Evolutionary conservation across 2,329 filamentous ascomycete genomes (phyloP), one percentile per base, ranked within the genome.

Genomic region (Aspergillus uvarum): DNA sequence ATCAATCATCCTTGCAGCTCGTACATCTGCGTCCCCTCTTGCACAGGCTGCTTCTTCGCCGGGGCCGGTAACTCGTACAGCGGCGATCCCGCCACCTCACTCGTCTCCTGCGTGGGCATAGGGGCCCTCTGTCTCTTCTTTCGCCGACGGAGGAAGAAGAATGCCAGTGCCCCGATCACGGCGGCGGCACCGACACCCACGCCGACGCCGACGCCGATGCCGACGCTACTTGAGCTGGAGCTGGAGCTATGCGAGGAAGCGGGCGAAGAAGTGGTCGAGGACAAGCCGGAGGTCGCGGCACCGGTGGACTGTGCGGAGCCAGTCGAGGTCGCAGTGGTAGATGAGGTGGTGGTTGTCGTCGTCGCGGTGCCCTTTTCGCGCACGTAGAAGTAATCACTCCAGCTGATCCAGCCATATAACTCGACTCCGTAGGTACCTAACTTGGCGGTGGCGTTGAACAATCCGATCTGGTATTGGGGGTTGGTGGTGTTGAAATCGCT

Each of bases 401-500:
- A 58, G 16, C 22, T 29, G 14, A 32, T 35, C 56, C 56, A 58
- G 6, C 56, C 56, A 12, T 42, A 58, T 14, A 58, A n/a, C 7
- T 35, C 38, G 51, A 19, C 38, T 10, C 55, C 54, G 26, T 53
- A 51, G 7, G 54, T 57, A n/a, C 59, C 55, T 8, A 52, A 54
- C 8, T 47, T 14, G 6, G 50, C 56, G 3, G 59, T 35, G n/a
- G 55, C 59, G 38, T 60, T 53, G 50, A 60, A 60, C 14, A 60
- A 24, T 4, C 59, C 59, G 51, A 60, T 42, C 29, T 54, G 59
- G 26, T 60, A 60, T 26, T 35, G 29, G 16, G 59, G 59, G 16
- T 60, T 44, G 12, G 59, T 54, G 11, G 55, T 58, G 47, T 60
- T 60, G 54, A 60, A 60, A 16, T 48, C 44, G 12, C 31, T 8